Conservation (phyloP, 495 filamentous ascomycete species). For the Glutinoglossum americanum region DNA sequence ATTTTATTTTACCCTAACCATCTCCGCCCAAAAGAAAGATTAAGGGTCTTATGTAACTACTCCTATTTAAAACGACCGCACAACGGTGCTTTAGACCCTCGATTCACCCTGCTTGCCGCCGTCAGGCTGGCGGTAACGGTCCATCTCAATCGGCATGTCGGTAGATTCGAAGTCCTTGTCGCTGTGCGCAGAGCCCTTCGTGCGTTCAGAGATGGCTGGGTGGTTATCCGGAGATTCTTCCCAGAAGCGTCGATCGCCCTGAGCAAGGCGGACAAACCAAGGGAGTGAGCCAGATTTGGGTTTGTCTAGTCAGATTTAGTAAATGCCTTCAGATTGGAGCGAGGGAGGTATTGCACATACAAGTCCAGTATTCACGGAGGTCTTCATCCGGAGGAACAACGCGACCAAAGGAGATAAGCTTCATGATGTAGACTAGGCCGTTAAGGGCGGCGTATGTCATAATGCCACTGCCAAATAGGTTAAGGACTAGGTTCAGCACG, state of each 20-base stretch:
- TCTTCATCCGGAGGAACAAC: slow-evolving; percentile 51
- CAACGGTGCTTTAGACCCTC: neutral
- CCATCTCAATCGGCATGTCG: neutral
- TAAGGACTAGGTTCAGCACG: neutral
- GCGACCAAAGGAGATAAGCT: slow-evolving; percentile 38
- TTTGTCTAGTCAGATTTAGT: slow-evolving; percentile 26
- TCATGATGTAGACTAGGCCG: slow-evolving; percentile 37
- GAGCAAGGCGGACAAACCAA: slow-evolving; percentile 37
- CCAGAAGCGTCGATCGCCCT: slow-evolving; percentile 54
- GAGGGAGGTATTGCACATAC: too few relatives aligned
- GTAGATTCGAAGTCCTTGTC: neutral
- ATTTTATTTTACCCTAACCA: too few relatives aligned
- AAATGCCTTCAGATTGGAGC: too few relatives aligned
- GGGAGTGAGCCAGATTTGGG: slow-evolving; percentile 45
- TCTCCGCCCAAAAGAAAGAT: too few relatives aligned
- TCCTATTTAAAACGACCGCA: too few relatives aligned
- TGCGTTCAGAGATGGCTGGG: neutral
- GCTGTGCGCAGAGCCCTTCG: neutral
- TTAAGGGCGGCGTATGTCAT: slow-evolving; percentile 52
- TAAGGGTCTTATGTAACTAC: too few relatives aligned
- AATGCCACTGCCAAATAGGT: slow-evolving; percentile 29
- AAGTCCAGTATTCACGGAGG: slow-evolving; percentile 44
- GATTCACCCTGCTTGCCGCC: neutral
- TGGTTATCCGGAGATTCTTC: neutral
- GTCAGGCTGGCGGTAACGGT: neutral